phyloP scores from a whole-genome alignment of 2,329 filamentous ascomycete genomes.

The Aspergillus awamori region DNA sequence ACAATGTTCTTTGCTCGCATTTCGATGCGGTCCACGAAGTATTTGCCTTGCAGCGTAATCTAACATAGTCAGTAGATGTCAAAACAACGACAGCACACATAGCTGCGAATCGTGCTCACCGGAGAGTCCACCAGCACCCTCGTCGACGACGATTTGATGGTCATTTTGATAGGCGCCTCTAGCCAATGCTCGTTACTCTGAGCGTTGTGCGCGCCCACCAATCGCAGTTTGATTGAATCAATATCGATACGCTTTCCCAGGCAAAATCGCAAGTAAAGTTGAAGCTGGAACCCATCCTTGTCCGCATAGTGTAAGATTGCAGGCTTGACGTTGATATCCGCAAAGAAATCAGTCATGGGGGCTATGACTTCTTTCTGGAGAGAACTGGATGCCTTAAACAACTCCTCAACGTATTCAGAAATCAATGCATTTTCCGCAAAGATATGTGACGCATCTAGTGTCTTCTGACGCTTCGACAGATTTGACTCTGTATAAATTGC shows the following conservation, averaged over 20 bases:
- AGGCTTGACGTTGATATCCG: constrained; percentile 66
- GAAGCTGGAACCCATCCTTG: constrained; percentile 74
- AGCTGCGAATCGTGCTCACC: constrained; percentile 37
- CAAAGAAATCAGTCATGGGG: constrained; percentile 74
- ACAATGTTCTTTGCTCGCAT: constrained; percentile 52
- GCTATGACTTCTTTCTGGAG: constrained; percentile 66
- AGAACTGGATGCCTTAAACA: constrained; percentile 52
- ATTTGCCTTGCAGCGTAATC: constrained; percentile 64
- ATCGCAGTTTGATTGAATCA: constrained; percentile 65
- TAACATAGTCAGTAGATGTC: constrained; percentile 17
- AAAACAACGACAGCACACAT: background rate
- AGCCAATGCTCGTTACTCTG: constrained; percentile 70
- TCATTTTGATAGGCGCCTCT: constrained; percentile 50
- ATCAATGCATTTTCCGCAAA: constrained; percentile 34
- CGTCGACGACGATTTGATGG: constrained; percentile 60
- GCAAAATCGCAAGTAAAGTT: constrained; percentile 70
- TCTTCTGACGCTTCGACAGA: constrained; percentile 34
- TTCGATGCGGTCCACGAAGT: constrained; percentile 72
- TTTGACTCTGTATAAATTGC: constrained; percentile 37
- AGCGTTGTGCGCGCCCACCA: constrained; percentile 54
- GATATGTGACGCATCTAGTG: constrained; percentile 34
- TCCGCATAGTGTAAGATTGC: constrained; percentile 69
- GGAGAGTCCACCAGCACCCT: constrained; percentile 54
- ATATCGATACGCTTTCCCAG: constrained; percentile 71
- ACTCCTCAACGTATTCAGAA: constrained; percentile 41